Conservation (phyloP, 2,329 filamentous ascomycete species). For the Ophiostoma piceae region DNA sequence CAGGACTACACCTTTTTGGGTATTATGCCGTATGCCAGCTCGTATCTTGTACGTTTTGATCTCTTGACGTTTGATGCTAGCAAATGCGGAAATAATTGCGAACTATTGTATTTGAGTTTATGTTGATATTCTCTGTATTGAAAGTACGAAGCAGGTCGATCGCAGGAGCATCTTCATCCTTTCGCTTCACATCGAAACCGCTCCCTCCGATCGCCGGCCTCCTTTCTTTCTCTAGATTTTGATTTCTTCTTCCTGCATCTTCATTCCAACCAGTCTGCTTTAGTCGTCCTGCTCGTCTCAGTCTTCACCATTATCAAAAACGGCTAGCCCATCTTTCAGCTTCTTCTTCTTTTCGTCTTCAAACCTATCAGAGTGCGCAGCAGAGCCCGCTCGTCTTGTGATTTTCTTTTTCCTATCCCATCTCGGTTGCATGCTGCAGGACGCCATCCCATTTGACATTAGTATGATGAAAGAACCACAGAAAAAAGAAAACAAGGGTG, state of each 20-base stretch:
- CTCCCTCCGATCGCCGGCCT: conserved; percentile 6
- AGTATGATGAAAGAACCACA: not conserved
- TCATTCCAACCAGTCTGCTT: no score
- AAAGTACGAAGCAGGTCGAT: not conserved
- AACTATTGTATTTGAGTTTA: not conserved
- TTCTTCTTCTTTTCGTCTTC: not conserved
- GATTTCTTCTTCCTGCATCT: not conserved
- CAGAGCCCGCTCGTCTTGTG: not conserved
- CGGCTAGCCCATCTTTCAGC: not conserved
- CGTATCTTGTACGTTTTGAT: not conserved
- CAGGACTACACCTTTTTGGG: not conserved
- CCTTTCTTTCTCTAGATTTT: not conserved
- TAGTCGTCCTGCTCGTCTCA: not conserved
- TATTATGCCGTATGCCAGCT: conserved; percentile 5
- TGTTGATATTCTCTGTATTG: no score
- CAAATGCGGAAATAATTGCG: not conserved
- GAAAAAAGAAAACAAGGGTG: not conserved
- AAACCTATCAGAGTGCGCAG: not conserved
- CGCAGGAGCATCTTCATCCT: not conserved
- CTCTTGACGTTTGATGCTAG: not conserved
- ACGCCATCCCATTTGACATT: not conserved
- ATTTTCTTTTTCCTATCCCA: not conserved
- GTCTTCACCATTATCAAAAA: not conserved
- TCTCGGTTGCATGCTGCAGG: conserved; percentile 13
- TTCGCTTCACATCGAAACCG: not conserved